Conservation (phyloP, 495 filamentous ascomycete genomes). For the Tuber melanosporum region DNA sequence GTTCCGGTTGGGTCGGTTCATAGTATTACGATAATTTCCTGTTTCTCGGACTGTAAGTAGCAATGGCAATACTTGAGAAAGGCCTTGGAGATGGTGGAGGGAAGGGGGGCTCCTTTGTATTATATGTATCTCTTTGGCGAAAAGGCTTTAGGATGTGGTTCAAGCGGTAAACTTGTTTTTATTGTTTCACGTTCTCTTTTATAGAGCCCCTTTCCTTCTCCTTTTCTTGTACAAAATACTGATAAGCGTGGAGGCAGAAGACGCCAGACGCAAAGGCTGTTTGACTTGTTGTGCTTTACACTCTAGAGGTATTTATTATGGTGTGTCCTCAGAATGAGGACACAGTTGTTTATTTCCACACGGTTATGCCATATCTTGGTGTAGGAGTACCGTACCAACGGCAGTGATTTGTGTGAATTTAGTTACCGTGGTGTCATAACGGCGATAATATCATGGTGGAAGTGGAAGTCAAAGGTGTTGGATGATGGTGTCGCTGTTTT, state of each 20-base stretch:
- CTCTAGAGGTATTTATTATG: neutral
- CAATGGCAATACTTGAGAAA: neutral
- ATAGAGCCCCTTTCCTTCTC: neutral
- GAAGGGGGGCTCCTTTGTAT: neutral
- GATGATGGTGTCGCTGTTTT: neutral
- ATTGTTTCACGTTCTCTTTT: neutral
- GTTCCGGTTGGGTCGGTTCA: neutral
- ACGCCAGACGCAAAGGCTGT: neutral
- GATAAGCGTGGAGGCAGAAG: neutral
- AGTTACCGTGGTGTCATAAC: neutral
- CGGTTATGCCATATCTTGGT: neutral
- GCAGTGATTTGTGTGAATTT: neutral
- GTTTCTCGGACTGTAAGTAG: neutral
- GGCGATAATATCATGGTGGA: neutral
- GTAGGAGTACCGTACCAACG: neutral
- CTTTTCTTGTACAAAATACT: neutral
- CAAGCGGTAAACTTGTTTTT: neutral
- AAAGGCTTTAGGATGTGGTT: neutral
- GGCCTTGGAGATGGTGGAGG: neutral
- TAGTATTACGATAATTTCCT: slow-evolving; percentile 6
- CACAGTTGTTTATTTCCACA: neutral
- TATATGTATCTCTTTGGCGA: slow-evolving; percentile 4
- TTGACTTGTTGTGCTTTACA: neutral
- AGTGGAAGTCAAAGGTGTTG: neutral
- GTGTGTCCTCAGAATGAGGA: neutral